Evolutionary conservation across 306 rosid species (phyloP).

Genomic region (Cucurbita ficifolia): DNA sequence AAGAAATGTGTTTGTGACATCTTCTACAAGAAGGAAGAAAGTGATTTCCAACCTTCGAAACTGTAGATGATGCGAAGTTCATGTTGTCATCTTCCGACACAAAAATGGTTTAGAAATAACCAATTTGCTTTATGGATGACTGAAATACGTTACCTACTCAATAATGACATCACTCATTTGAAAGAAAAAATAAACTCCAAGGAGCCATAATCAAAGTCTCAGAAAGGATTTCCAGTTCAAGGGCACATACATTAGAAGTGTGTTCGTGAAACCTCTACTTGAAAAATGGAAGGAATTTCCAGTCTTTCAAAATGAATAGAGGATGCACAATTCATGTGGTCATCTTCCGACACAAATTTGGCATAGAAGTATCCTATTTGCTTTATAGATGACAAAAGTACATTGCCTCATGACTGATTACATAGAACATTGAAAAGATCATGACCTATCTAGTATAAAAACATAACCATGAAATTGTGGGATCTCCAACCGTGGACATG

Average conservation of each 20-base stretch:
- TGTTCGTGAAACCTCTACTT: background rate
- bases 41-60: background rate
- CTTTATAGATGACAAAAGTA: background rate
- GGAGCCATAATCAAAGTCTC: background rate
- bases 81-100: conserved; percentile 22
- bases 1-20: background rate
- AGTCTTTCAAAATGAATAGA: background rate
- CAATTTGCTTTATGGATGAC: conserved; percentile 3
- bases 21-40: background rate
- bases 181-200: background rate
- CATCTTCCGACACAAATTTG: conserved; percentile 24
- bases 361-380: background rate
- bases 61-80: background rate
- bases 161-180: background rate
- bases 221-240: background rate
- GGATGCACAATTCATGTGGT: background rate
- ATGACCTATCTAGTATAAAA: background rate
- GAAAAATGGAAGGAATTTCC: background rate
- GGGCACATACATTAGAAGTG: background rate
- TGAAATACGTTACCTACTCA: background rate
- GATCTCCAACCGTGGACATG: background rate
- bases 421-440: background rate
- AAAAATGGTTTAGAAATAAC: background rate
- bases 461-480: background rate
- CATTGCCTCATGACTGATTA: background rate